Percentiles rank a stretch among this genome's conserved stretches.
Evolutionary conservation across 805 yeast species (phyloP).

Genomic region (Candida ponderosae): DNA sequence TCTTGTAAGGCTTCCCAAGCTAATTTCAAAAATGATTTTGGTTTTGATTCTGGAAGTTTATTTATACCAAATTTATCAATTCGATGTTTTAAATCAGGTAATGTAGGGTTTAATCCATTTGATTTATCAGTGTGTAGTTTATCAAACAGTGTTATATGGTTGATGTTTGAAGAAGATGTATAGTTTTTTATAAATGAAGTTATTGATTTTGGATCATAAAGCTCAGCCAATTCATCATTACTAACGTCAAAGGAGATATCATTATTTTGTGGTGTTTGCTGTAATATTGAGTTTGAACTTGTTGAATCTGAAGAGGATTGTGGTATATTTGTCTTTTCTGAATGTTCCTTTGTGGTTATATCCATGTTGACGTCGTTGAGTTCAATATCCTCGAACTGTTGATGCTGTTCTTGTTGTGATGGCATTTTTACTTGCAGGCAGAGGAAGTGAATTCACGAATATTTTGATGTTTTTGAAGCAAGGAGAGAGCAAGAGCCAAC

Average conservation of each 20-base stretch:
- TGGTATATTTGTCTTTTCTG: no score
- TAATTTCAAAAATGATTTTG: constrained; percentile 58
- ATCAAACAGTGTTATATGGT: neutral
- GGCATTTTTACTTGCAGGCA: no score
- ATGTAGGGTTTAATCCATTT: constrained; percentile 33
- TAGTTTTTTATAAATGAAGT: neutral
- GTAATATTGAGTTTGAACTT: no score
- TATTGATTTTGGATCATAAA: constrained; percentile 63
- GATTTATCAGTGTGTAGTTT: constrained; percentile 28
- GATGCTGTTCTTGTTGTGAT: no score
- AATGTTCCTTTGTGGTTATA: no score
- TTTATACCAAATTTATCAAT: constrained; percentile 57
- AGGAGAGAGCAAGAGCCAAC: no score
- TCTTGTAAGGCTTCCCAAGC: constrained; percentile 86
- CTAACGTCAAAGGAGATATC: constrained; percentile 4
- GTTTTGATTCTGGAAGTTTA: constrained; percentile 59
- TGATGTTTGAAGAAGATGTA: neutral
- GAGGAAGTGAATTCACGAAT: no score
- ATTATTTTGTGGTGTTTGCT: no score
- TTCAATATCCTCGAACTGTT: no score
- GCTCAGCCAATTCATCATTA: constrained; percentile 30
- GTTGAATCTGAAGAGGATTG: no score
- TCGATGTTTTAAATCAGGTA: constrained; percentile 30
- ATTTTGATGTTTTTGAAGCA: no score
- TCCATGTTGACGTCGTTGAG: no score